These are phyloP conservation scores for Coemansia sp. DNA, from an alignment of 192 early-diverging fungal species.

Conservation along the genomic window DNA sequence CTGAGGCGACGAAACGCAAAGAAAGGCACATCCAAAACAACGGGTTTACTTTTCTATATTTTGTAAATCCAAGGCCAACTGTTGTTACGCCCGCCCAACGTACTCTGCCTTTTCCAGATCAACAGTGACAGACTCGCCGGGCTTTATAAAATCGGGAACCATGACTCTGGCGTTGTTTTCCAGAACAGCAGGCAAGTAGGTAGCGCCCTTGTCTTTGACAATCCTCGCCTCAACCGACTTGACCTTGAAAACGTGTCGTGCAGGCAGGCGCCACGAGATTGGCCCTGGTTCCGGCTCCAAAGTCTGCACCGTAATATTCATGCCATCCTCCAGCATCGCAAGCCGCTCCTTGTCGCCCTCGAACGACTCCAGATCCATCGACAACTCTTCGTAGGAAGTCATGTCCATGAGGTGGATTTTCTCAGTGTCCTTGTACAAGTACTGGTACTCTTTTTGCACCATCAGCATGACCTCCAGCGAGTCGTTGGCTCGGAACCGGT, in stretches of 20 bases:
- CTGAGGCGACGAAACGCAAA: neutral
- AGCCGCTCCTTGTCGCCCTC: constrained; percentile 59
- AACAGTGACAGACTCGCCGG: constrained; percentile 72
- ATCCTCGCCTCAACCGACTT: constrained; percentile 51
- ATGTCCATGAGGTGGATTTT: constrained; percentile 68
- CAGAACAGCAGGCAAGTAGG: constrained; percentile 64
- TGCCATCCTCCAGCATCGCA: constrained; percentile 54
- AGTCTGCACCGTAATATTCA: constrained; percentile 57
- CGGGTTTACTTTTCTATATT: neutral
- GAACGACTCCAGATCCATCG: constrained; percentile 56
- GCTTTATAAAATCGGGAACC: constrained; percentile 81
- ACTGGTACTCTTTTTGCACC: constrained; percentile 65
- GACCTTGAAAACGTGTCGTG: constrained; percentile 59
- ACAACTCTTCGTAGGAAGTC: constrained; percentile 69
- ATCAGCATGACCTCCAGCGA: constrained; percentile 70
- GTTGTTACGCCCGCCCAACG: constrained; percentile 53
- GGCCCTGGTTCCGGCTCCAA: constrained; percentile 61
- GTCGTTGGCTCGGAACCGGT: constrained; percentile 71
- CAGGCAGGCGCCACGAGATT: constrained; percentile 62
- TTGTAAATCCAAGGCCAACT: neutral
- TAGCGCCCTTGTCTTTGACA: constrained; percentile 66
- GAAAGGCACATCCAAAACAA: neutral
- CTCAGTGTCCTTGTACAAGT: constrained; percentile 65
- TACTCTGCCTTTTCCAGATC: constrained; percentile 67
- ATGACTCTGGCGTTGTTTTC: constrained; percentile 64